Evolutionary conservation across 2,329 filamentous ascomycete species (phyloP).

Genomic region (Tetracladium maxilliforme): DNA sequence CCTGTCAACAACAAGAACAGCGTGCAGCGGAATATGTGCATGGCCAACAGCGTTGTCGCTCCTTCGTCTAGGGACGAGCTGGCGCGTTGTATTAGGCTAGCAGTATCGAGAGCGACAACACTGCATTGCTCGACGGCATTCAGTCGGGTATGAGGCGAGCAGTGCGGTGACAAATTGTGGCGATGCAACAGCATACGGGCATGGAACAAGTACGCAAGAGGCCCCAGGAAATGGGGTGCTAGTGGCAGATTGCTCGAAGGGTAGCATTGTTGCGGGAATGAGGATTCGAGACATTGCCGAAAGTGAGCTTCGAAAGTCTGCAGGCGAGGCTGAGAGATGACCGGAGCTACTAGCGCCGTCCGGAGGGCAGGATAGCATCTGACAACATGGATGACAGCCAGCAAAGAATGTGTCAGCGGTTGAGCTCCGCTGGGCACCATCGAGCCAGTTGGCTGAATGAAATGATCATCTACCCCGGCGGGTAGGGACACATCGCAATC

Average conservation of each 20-base stretch:
- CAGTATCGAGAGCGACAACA: conserved; percentile 62
- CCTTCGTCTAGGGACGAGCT: conserved; percentile 24
- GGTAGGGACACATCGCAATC: conserved; percentile 81
- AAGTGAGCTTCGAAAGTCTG: conserved; percentile 76
- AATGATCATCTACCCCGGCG: conserved; percentile 67
- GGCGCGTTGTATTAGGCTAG: conserved; percentile 55
- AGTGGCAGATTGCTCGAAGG: conserved; percentile 50
- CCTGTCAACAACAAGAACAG: conserved; percentile 66
- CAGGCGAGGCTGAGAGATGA: conserved; percentile 51
- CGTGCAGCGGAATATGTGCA: conserved; percentile 77
- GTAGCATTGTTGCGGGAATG: conserved; percentile 64
- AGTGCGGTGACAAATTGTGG: conserved; percentile 69
- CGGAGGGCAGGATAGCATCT: conserved; percentile 62
- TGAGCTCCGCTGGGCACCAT: conserved; percentile 33
- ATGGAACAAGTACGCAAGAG: conserved; percentile 66
- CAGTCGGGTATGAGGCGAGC: conserved; percentile 47
- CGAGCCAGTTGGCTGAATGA: conserved; percentile 45
- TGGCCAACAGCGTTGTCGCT: conserved; percentile 59
- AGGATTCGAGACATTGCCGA: conserved; percentile 52
- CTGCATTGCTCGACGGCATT: conserved; percentile 68
- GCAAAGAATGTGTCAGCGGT: conserved; percentile 53
- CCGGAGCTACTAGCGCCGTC: conserved; percentile 52
- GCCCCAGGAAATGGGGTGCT: conserved; percentile 59
- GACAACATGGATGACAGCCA: conserved; percentile 70
- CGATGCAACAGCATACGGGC: conserved; percentile 76